Evolutionary conservation across 1,139 yeast genomes (phyloP), one percentile per base, ranked within the genome.

Genomic region (Blastobotrys ciferrii): DNA sequence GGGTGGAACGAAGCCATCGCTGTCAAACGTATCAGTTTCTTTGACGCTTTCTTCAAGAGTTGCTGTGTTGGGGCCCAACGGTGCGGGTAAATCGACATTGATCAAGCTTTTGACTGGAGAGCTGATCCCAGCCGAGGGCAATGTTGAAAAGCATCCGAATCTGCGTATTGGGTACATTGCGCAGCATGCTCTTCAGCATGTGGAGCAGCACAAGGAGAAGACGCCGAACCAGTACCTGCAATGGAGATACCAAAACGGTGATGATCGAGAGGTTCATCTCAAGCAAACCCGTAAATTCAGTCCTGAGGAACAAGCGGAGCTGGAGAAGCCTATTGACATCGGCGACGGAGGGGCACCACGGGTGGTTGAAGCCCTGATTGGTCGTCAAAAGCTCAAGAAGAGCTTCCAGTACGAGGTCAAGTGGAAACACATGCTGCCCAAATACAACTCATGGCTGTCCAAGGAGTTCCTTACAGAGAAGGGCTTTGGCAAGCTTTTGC

Each of bases 81-180:
- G 98, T 77, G 98, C 98, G 50, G 98, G 98, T 74, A 92, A 92
- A 69, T 88, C 97, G 5, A 92, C 98, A 15, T 77, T 92, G 63
- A 92, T 92, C 71, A 92, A 92, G 70, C 75, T 91, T 48, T 77
- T 92, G 61, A 92, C 98, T 11, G 98, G 87, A 55, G 98, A 92
- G 70, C 75, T 88, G 54, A 78, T 87, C 48, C 97, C 98, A 25
- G 77, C 81, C 57, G 78, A 73, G 56, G 98, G 98, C 63, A 83
- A 81, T 56, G 97, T 92, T 52, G 98, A 92, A 73, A 92, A 92
- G 72, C 98, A 92, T 72, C 98, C 98, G 56, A 92, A 92, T 71
- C 78, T 92, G 72, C 91, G 98, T 77, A 88, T 92, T 63, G 98
- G 98, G 55, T 92, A 92, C 72, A 92, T 92, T 75, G 98, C 98